Conservation (phyloP, 2,329 filamentous ascomycete genomes). For the Clonostachys rhizophaga region DNA sequence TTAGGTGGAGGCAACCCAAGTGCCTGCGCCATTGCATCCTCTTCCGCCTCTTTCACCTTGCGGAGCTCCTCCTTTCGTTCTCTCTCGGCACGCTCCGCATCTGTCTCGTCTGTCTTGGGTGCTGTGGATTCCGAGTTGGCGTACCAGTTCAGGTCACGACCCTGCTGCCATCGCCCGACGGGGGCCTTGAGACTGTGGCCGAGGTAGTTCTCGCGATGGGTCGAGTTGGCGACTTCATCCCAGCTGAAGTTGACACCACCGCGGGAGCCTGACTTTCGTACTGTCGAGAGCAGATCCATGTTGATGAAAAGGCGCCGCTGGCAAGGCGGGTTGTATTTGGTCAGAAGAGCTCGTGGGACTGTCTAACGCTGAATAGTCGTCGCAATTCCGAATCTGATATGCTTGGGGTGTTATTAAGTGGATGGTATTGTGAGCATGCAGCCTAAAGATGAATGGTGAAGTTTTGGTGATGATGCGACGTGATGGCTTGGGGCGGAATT, state of each 20-base stretch:
- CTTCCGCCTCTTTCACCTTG: conserved; percentile 83
- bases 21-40: conserved; percentile 81
- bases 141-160: conserved; percentile 63
- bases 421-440: too few relatives aligned
- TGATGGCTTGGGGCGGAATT: too few relatives aligned
- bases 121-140: conserved; percentile 40
- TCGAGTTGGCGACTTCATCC: conserved; percentile 85
- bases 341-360: too few relatives aligned
- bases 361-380: too few relatives aligned
- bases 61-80: conserved; percentile 73
- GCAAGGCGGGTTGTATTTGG: too few relatives aligned
- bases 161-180: conserved; percentile 87
- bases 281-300: conserved; percentile 92
- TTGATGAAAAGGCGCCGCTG: background rate
- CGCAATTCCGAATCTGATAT: too few relatives aligned
- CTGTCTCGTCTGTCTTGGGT: conserved; percentile 37
- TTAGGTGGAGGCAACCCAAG: conserved; percentile 72
- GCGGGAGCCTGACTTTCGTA: conserved; percentile 86
- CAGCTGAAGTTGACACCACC: conserved; percentile 96
- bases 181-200: conserved; percentile 90
- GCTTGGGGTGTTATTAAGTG: too few relatives aligned
- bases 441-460: background rate
- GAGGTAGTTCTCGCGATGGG: conserved; percentile 84
- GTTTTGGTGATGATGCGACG: background rate
- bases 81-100: conserved; percentile 52